Conservation (phyloP, 371 early-diverging fungal species). For the Syncephalis plumigaleata region DNA sequence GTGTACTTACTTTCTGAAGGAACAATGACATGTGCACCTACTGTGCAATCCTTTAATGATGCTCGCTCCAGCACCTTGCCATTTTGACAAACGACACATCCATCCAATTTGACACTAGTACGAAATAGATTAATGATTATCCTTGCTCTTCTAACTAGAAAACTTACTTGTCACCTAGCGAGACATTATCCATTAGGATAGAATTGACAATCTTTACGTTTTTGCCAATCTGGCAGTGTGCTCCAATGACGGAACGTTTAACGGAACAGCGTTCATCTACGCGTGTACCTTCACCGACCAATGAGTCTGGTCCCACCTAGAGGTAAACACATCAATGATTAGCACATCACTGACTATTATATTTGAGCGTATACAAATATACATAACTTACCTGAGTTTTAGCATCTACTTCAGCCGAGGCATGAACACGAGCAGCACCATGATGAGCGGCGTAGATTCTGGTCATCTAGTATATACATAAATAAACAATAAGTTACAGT, state of each 20-base stretch:
- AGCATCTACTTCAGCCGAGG: constrained; percentile 38
- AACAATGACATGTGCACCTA: constrained; percentile 56
- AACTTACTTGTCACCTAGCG: constrained; percentile 63
- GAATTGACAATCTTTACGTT: constrained; percentile 87
- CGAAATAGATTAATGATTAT: neutral
- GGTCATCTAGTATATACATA: constrained; percentile 17
- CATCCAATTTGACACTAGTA: constrained; percentile 73
- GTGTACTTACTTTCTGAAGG: constrained; percentile 48
- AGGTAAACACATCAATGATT: neutral
- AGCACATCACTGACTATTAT: neutral
- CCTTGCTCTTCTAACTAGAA: neutral
- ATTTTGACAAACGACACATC: constrained; percentile 68
- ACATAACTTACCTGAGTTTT: constrained; percentile 14
- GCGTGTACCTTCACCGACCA: constrained; percentile 75
- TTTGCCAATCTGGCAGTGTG: constrained; percentile 82
- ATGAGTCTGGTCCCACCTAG: constrained; percentile 56
- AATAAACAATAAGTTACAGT: neutral
- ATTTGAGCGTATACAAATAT: neutral
- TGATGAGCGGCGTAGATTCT: constrained; percentile 21
- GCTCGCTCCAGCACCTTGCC: constrained; percentile 61
- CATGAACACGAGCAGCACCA: constrained; percentile 24
- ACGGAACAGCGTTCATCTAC: constrained; percentile 81
- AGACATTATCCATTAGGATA: constrained; percentile 87
- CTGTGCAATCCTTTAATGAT: constrained; percentile 77
- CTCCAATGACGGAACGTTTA: constrained; percentile 83